phyloP scores from a whole-genome alignment of 1,284 basidiomycete genomes.

The Dichomitus squalens region DNA sequence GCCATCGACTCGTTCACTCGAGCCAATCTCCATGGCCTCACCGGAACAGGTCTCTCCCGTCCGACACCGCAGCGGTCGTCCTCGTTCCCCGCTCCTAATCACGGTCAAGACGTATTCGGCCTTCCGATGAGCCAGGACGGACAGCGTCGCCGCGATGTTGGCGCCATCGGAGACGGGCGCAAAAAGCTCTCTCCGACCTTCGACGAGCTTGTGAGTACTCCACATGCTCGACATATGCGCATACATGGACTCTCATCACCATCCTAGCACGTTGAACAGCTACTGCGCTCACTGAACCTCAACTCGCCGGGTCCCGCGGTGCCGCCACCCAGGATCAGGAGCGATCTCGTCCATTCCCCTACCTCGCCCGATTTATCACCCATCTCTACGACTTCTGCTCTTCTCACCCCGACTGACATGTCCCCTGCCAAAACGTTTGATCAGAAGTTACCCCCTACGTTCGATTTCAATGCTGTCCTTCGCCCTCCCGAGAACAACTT shows the following conservation, averaged over 20 bases:
- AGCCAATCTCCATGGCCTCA: conserved; percentile 40
- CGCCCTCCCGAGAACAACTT: conserved; percentile 29
- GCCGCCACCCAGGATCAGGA: conserved; percentile 40
- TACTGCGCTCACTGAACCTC: conserved; percentile 73
- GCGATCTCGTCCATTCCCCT: conserved; percentile 43
- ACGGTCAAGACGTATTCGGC: conserved; percentile 66
- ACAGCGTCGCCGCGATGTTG: conserved; percentile 51
- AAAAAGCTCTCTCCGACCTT: conserved; percentile 60
- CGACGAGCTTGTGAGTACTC: conserved; percentile 51
- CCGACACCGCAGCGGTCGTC: conserved; percentile 30
- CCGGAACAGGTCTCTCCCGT: neutral
- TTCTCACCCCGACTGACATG: conserved; percentile 68
- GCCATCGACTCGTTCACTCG: conserved; percentile 61
- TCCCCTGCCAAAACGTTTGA: conserved; percentile 66
- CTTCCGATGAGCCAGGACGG: conserved; percentile 39
- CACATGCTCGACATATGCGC: conserved; percentile 28
- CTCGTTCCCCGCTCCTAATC: conserved; percentile 33
- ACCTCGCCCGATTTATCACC: conserved; percentile 68
- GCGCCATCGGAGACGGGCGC: conserved; percentile 76
- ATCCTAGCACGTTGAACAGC: conserved; percentile 70
- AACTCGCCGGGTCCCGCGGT: conserved; percentile 64
- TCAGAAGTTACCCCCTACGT: conserved; percentile 51
- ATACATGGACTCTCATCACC: conserved; percentile 25
- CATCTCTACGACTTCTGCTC: conserved; percentile 62
- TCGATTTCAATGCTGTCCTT: conserved; percentile 43